A percentile compares a stretch with the other conserved stretches of the same genome.
These are phyloP conservation scores for Fraxinus angustifolia DNA, from an alignment of 305 asterid species.

Conservation along the genomic window DNA sequence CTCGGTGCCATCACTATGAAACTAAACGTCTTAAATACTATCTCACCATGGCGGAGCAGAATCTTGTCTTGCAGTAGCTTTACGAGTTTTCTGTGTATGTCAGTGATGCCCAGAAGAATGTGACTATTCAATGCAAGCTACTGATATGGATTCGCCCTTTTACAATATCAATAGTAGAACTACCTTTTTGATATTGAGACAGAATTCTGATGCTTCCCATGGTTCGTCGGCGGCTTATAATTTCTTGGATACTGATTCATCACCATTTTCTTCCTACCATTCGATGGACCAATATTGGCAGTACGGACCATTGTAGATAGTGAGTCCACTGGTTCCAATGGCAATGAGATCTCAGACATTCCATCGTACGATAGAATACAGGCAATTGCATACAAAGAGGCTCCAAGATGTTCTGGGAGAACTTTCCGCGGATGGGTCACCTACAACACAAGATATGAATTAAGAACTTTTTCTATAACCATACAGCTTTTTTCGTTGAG, in stretches of 20 bases:
- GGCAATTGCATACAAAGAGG: slow-evolving; percentile 53
- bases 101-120: not conserved
- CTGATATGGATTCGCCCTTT: slow-evolving; percentile 12
- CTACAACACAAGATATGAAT: slow-evolving; percentile 28
- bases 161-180: not conserved
- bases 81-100: not conserved
- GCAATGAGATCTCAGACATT: slow-evolving; percentile 53
- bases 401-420: slow-evolving; percentile 69
- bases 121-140: slow-evolving; percentile 12
- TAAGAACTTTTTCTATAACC: not conserved
- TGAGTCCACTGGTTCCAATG: slow-evolving; percentile 38
- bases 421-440: slow-evolving; percentile 52
- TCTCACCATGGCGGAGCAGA: not conserved
- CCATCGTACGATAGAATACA: slow-evolving; percentile 68
- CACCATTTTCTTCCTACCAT: slow-evolving; percentile 19
- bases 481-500: not conserved
- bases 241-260: slow-evolving; percentile 24
- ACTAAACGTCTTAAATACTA: not conserved
- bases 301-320: slow-evolving; percentile 49
- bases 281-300: slow-evolving; percentile 34
- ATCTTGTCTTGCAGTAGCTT: not conserved
- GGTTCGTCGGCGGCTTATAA: slow-evolving; percentile 28
- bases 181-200: slow-evolving; percentile 22
- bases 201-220: slow-evolving; percentile 16
- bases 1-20: not conserved